A percentile compares a stretch with the other conserved stretches of the same genome.
Conservation (phyloP, 129 eudicot species). For the Flaveria linearis region DNA sequence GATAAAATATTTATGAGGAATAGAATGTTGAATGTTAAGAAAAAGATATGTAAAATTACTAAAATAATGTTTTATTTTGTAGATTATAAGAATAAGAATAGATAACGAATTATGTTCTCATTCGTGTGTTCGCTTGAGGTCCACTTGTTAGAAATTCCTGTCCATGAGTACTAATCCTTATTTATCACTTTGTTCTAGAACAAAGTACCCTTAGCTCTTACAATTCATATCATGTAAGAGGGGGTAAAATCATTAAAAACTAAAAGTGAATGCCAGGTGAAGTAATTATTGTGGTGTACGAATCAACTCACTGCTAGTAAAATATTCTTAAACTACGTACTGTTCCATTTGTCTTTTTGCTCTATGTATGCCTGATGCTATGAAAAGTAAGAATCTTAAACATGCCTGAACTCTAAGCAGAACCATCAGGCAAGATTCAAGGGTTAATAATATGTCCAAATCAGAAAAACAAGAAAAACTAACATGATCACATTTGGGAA, state of each 20-base stretch:
- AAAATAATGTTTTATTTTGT: too few species aligned
- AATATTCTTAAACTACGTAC: background rate
- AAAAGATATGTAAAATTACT: too few species aligned
- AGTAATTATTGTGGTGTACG: background rate
- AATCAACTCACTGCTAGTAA: background rate
- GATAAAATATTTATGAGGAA: too few species aligned
- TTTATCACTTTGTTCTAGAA: background rate
- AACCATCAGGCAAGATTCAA: background rate
- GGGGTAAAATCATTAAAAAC: background rate
- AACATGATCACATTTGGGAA: constrained; percentile 4
- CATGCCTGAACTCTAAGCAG: too few species aligned
- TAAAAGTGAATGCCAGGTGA: background rate
- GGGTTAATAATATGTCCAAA: constrained; percentile 8
- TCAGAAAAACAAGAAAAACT: constrained; percentile 2
- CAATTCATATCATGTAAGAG: background rate
- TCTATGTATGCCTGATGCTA: background rate
- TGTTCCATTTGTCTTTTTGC: background rate
- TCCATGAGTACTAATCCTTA: background rate
- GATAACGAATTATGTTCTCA: too few species aligned
- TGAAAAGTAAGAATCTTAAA: too few species aligned
- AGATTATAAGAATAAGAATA: too few species aligned
- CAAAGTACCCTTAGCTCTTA: background rate
- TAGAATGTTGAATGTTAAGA: too few species aligned
- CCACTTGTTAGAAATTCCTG: too few species aligned
- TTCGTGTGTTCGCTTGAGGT: too few species aligned